Evolutionary conservation across 768 basidiomycete genomes (phyloP), one percentile per base, ranked within the genome.

Genomic region (Mycena belliarum): DNA sequence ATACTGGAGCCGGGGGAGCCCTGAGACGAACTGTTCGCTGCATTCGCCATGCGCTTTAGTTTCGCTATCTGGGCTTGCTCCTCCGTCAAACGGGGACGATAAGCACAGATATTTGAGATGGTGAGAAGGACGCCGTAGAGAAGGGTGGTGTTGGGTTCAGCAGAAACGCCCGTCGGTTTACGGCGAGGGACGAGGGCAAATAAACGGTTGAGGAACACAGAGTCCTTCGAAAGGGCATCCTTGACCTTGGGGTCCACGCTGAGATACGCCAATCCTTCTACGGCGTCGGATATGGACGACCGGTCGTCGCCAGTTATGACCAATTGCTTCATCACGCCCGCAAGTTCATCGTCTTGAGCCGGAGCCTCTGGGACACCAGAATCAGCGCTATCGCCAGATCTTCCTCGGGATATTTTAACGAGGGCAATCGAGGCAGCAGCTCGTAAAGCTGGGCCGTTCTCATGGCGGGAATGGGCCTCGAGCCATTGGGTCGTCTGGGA

Each of bases 241-340:
- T 91, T 89, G 56, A 89, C 77, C 2, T 69, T 58, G 1, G 89
- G 77, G 62, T 85, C 80, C 46, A 81, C 74, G 56, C 85, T 91
- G 55, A 93, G 82, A 71, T 95, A 89, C n/a, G 89, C 91, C 48
- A 97, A 75, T 0, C 88, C 93, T 73, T 97, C 95, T 15, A 95
- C 77, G 5, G 86, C 86, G 59, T 93, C 87, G 9, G 77, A 72
- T 16, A 83, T 63, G 14, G 82, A 79, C 21, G 78, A 64, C 7
- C 70, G 63, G 29, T 80, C 73, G 10, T 69, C 71, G 37, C 68
- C 70, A 32, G 75, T 71, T 47, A 81, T 63, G 26, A 88, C 75
- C 49, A 89, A 72, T 14, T 76, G 75, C 62, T 83, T 85, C 79
- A 94, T 80, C 52, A 79, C 73, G 50, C 72, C 65, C 26, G 82